Percentiles rank a stretch among this genome's conserved stretches.
These are phyloP conservation scores for Pseudocercospora eumusae DNA, from an alignment of 2,329 filamentous ascomycete species.

Conservation along the genomic window DNA sequence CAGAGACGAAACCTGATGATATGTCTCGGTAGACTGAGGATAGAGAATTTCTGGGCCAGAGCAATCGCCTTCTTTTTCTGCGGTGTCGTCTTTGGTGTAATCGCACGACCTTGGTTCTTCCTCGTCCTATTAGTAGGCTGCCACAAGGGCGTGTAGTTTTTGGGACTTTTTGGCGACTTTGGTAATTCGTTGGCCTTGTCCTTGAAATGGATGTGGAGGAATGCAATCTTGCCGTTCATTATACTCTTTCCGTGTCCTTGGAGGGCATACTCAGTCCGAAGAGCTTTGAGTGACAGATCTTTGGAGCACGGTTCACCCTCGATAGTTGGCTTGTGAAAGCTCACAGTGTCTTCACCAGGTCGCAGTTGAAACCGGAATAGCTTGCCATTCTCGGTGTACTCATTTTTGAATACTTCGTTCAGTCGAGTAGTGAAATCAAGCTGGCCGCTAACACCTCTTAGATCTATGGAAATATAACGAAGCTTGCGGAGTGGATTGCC, in stretches of 20 bases:
- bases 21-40: not conserved
- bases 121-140: not conserved
- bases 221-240: not conserved
- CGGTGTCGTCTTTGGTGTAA: not conserved
- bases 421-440: not conserved
- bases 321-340: not conserved
- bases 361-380: not conserved
- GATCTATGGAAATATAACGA: not conserved
- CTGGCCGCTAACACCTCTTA: not conserved
- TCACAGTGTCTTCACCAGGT: not conserved
- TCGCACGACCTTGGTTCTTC: not conserved
- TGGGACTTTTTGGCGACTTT: not conserved
- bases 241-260: not conserved
- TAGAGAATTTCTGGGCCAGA: not conserved
- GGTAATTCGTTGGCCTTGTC: not conserved
- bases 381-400: not conserved
- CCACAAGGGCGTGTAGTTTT: not conserved
- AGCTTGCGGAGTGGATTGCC: not conserved
- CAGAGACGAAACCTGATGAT: not conserved
- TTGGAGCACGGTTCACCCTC: not conserved
- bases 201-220: not conserved
- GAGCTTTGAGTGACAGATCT: not conserved
- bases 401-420: not conserved
- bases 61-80: not conserved
- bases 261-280: not conserved